phyloP scores from a whole-genome alignment of 2,329 filamentous ascomycete genomes.

The Daldinia sp. region DNA sequence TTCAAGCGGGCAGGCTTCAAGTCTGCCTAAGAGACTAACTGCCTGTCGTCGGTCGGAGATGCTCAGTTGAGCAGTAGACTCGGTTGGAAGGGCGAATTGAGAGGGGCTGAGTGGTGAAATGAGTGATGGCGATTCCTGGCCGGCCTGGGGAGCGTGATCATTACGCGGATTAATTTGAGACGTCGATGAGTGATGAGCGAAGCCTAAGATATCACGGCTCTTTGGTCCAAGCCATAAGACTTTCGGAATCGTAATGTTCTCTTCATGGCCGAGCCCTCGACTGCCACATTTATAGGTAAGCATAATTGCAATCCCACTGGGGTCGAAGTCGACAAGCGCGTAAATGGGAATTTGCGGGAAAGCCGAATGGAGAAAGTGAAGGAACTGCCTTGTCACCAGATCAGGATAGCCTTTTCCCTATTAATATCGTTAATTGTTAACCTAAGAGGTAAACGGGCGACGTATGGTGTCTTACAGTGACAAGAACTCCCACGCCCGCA shows the following conservation, averaged over 20 bases:
- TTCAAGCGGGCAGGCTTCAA: slow-evolving; percentile 41
- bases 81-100: slow-evolving; percentile 11
- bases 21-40: slow-evolving; percentile 58
- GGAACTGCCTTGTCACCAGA: slow-evolving; percentile 71
- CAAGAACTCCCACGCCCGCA: slow-evolving; percentile 66
- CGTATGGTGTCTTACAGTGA: slow-evolving; percentile 63
- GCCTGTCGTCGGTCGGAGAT: slow-evolving; percentile 67
- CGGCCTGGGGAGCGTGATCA: slow-evolving; percentile 1
- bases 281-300: slow-evolving; percentile 78
- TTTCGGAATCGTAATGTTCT: slow-evolving; percentile 55
- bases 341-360: slow-evolving; percentile 64
- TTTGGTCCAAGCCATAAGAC: slow-evolving; percentile 72
- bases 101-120: neutral
- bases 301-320: slow-evolving; percentile 77
- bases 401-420: slow-evolving; percentile 87
- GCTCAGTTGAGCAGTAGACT: slow-evolving; percentile 53
- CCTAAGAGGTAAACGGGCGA: neutral
- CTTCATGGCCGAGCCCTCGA: slow-evolving; percentile 67
- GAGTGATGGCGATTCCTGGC: neutral
- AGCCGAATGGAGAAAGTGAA: slow-evolving; percentile 60
- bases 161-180: neutral
- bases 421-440: slow-evolving; percentile 8
- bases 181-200: neutral
- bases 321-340: slow-evolving; percentile 77
- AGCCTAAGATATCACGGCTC: slow-evolving; percentile 52